A percentile compares a stretch with the other conserved stretches of the same genome.
phyloP scores from a whole-genome alignment of 345 rosid species.

The Carallia brachiata region DNA sequence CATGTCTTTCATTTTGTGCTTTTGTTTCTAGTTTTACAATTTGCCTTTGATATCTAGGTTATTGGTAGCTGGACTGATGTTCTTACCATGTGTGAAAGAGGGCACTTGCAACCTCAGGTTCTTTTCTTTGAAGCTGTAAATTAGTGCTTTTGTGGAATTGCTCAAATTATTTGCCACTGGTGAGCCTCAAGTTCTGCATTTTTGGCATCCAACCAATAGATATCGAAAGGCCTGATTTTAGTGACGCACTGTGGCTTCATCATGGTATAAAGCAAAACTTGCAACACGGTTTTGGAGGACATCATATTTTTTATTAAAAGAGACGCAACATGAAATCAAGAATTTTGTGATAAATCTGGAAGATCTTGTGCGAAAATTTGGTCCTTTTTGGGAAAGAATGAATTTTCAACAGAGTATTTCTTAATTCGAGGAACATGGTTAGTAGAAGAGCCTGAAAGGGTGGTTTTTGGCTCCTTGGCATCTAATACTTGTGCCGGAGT shows the following conservation, averaged over 20 bases:
- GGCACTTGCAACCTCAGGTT: slow-evolving; percentile 97
- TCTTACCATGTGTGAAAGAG: slow-evolving; percentile 70
- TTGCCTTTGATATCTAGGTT: slow-evolving; percentile 44
- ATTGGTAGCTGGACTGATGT: slow-evolving; percentile 89
- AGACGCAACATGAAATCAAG: slow-evolving; percentile 16
- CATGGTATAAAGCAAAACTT: slow-evolving; percentile 19
- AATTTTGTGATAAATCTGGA: slow-evolving; percentile 16
- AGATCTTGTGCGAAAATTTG: slow-evolving; percentile 26
- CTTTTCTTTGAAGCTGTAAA: slow-evolving; percentile 79
- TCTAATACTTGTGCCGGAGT: slow-evolving; percentile 5
- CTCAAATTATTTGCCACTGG: slow-evolving; percentile 21
- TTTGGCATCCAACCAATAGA: slow-evolving; percentile 18
- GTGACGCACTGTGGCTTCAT: slow-evolving; percentile 18
- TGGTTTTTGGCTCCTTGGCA: slow-evolving; percentile 18
- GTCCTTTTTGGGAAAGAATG: slow-evolving; percentile 20
- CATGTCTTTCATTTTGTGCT: background rate
- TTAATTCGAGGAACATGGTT: slow-evolving; percentile 14
- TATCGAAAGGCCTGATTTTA: slow-evolving; percentile 18
- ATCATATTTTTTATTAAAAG: slow-evolving; percentile 8
- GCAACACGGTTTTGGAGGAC: slow-evolving; percentile 18
- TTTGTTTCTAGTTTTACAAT: slow-evolving; percentile 12
- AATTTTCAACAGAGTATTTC: slow-evolving; percentile 12
- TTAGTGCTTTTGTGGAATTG: slow-evolving; percentile 27
- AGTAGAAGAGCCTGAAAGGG: slow-evolving; percentile 24
- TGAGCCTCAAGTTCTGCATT: slow-evolving; percentile 13